A percentile compares a stretch with the other conserved stretches of the same genome.
Evolutionary conservation across 2,329 filamentous ascomycete genomes (phyloP).

Genomic region (Nigrograna mackinnonii): DNA sequence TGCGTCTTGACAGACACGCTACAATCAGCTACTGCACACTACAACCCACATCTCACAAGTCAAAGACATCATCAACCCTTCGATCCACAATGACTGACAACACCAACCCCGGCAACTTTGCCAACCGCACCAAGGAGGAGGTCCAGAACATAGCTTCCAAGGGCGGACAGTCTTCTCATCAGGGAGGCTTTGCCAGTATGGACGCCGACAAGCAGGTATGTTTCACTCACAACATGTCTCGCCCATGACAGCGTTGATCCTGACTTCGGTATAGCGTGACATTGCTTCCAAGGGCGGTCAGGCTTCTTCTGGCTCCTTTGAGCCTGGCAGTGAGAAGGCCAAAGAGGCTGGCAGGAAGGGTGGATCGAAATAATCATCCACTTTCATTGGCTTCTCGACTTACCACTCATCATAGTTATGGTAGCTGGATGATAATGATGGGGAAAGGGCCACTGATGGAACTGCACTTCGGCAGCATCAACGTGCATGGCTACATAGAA

Average conservation of each 20-base stretch:
- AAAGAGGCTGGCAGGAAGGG: constrained; percentile 60
- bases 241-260: too few species aligned
- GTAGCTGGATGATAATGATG: too few species aligned
- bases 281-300: constrained; percentile 61
- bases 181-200: constrained; percentile 42
- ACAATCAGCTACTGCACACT: too few species aligned
- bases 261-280: constrained; percentile 47
- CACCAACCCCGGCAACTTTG: constrained; percentile 54
- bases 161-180: constrained; percentile 44
- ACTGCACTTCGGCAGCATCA: background rate
- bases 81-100: constrained; percentile 33
- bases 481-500: too few species aligned
- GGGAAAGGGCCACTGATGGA: too few species aligned
- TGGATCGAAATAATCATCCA: constrained; percentile 38
- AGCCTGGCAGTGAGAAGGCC: constrained; percentile 56
- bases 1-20: too few species aligned
- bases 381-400: too few species aligned
- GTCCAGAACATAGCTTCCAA: constrained; percentile 49
- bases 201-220: constrained; percentile 38
- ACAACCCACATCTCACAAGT: too few species aligned
- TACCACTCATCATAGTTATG: too few species aligned
- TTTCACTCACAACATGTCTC: too few species aligned
- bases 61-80: background rate
- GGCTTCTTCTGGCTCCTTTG: constrained; percentile 58
- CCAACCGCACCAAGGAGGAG: constrained; percentile 53